Base-by-base conservation (phyloP, 2,329 filamentous ascomycete species). In the Colletotrichum cordylinicola region DNA sequence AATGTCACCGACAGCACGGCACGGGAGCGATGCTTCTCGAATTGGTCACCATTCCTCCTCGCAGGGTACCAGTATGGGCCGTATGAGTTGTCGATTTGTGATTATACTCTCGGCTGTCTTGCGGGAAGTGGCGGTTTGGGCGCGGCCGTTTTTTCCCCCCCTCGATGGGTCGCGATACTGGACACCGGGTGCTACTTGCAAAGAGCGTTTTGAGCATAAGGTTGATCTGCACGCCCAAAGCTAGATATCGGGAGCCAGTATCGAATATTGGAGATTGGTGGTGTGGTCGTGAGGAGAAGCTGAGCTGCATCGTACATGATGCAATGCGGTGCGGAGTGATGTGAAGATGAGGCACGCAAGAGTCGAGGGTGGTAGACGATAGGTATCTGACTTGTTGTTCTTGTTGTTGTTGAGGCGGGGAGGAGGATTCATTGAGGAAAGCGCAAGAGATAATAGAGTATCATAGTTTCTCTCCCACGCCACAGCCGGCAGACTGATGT, bases 1-100 rank as follows among this genome's bases (percentile, higher is more conserved):
- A 72, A 72, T 72, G 72, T 55, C 58, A 43, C 69, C 72, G 43
- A 72, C 69, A 64, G 24, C 21, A 62, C 48, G 72, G 69, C 33
- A 62, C 55, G 33, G 43, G 13, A 56, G 18, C 9, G 4, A 58
- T 67, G 55, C 24, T 72, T 61, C 69, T 75, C 61, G 33, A 56
- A 29, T 62, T 67, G 69, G 27, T 13, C 13, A 16, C 37, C 68
- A 70, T 65, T 48, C 52, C 72, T 65, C 8, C 18, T 27, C 7
- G 27, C 13, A 18, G 24, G 21, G 27, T 18, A 29, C 16, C 31
- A 61, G 16, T 29, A 60, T 21, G 35, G 72, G 16, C 64, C 31
- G 9, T 21, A 16, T 33, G 15, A 21, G 43, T 48, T 48, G 10
- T 21, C 37, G 8, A 43, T 43, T 64, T 39, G 66, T 21, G 27